Evolutionary conservation across 257 asterid species (phyloP).

Genomic region (Nicotiana obtusifolia): DNA sequence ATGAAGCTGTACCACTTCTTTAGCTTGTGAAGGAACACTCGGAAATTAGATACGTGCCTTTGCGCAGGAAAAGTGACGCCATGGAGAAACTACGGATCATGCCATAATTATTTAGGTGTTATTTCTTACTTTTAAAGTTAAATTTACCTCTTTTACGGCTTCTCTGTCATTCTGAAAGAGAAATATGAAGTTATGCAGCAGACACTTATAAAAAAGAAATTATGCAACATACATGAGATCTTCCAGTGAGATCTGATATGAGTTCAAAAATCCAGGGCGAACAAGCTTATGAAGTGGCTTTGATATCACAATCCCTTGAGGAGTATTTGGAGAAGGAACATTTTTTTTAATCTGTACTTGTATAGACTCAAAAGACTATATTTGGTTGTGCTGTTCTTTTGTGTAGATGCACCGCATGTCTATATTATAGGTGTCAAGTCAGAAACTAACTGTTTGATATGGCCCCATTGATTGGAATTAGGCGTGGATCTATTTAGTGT

Average conservation of each 20-base stretch:
- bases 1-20: background rate
- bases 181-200: background rate
- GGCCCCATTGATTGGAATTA: background rate
- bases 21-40: conserved; percentile 1
- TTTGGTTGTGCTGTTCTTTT: background rate
- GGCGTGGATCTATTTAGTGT: background rate
- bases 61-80: background rate
- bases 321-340: background rate
- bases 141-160: background rate
- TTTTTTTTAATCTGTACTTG: background rate
- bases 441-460: background rate
- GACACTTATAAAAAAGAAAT: background rate
- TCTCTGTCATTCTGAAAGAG: background rate
- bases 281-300: background rate
- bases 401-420: background rate
- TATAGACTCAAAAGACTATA: background rate
- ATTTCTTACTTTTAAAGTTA: background rate
- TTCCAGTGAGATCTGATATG: background rate
- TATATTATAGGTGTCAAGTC: background rate
- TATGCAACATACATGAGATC: background rate
- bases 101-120: background rate
- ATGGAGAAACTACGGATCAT: background rate
- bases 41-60: background rate
- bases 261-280: background rate
- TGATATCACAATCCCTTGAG: background rate